A percentile compares a stretch with the other conserved stretches of the same genome.
phyloP scores from a whole-genome alignment of 2,329 filamentous ascomycete species.

The Trichoderma aggressivum region DNA sequence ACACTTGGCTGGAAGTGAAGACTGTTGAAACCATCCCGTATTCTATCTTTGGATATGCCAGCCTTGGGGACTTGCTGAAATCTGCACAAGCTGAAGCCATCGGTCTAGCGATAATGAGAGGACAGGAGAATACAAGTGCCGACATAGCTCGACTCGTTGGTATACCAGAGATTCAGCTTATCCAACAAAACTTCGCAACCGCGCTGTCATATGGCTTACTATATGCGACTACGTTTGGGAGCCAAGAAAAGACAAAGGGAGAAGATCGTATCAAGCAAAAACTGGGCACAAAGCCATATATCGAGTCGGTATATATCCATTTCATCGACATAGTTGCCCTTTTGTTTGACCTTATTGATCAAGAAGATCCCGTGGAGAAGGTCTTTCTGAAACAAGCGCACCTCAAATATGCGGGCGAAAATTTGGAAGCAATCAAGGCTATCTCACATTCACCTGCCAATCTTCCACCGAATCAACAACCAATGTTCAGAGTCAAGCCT shows the following conservation, averaged over 20 bases:
- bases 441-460: slow-evolving; percentile 62
- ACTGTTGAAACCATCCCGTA: slow-evolving; percentile 72
- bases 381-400: slow-evolving; percentile 58
- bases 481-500: slow-evolving; percentile 76
- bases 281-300: slow-evolving; percentile 64
- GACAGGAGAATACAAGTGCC: slow-evolving; percentile 60
- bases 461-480: slow-evolving; percentile 78
- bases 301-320: slow-evolving; percentile 60
- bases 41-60: slow-evolving; percentile 75
- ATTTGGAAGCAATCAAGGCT: slow-evolving; percentile 65
- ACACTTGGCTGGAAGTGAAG: slow-evolving; percentile 77
- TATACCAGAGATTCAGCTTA: slow-evolving; percentile 52
- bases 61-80: slow-evolving; percentile 63
- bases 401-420: slow-evolving; percentile 59
- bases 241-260: slow-evolving; percentile 46
- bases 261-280: slow-evolving; percentile 66
- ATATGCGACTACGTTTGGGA: slow-evolving; percentile 40
- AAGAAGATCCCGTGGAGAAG: slow-evolving; percentile 70
- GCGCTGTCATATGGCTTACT: slow-evolving; percentile 80
- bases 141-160: slow-evolving; percentile 59
- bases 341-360: slow-evolving; percentile 73
- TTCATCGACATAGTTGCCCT: slow-evolving; percentile 75
- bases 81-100: slow-evolving; percentile 74
- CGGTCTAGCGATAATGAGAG: slow-evolving; percentile 79
- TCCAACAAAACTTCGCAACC: slow-evolving; percentile 70